Evolutionary conservation across 2,329 filamentous ascomycete genomes (phyloP).

Genomic region (Endocalyx cinctus): DNA sequence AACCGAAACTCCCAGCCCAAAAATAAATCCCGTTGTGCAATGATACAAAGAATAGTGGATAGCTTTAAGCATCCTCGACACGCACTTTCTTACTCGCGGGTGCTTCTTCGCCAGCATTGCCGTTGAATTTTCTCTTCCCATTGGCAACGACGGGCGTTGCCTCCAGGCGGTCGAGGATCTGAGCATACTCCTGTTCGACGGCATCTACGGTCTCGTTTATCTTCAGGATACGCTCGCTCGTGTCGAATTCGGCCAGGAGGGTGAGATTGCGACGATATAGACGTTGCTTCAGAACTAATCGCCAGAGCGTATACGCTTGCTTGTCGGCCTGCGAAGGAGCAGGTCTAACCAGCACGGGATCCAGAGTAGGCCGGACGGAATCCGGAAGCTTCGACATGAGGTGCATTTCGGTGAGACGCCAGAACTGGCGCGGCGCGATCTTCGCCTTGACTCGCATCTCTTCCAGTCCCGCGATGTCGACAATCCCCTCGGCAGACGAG

Average conservation of each 20-base stretch:
- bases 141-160: conserved; percentile 19
- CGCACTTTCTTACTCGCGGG: conserved; percentile 42
- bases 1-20: conserved; percentile 15
- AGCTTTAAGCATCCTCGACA: conserved; percentile 30
- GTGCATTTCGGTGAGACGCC: conserved; percentile 71
- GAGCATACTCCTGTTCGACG: conserved; percentile 70
- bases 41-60: too few relatives aligned
- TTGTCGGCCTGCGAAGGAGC: conserved; percentile 48
- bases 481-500: conserved; percentile 39
- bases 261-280: conserved; percentile 73
- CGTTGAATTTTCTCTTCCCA: conserved; percentile 44
- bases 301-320: conserved; percentile 65
- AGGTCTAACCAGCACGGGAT: conserved; percentile 26
- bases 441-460: conserved; percentile 58
- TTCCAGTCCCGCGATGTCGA: conserved; percentile 54
- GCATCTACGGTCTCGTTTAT: conserved; percentile 63
- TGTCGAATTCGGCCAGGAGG: conserved; percentile 63
- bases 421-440: conserved; percentile 73
- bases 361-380: conserved; percentile 48
- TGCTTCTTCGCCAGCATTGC: conserved; percentile 17
- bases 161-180: conserved; percentile 45
- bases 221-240: conserved; percentile 64
- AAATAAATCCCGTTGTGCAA: conserved; percentile 3
- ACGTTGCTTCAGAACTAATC: conserved; percentile 70
- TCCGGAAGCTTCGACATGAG: conserved; percentile 56